A percentile compares a stretch with the other conserved stretches of the same genome.
Conservation (phyloP, 2,329 filamentous ascomycete species). For the Chaetomiaceae sp. region DNA sequence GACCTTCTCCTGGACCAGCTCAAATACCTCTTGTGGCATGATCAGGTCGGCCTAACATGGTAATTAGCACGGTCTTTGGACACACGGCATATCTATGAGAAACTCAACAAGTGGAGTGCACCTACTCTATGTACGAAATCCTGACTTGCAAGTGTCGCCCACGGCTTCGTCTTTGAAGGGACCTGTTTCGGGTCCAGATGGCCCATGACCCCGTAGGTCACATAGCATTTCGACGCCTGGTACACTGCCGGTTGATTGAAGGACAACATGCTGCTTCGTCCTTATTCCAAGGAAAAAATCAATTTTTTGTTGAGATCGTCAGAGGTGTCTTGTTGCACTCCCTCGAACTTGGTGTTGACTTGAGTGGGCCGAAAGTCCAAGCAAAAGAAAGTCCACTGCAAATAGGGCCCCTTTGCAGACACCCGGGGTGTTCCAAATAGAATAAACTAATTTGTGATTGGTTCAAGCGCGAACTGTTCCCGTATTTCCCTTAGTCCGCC, state of each 20-base stretch:
- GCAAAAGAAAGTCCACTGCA: no score
- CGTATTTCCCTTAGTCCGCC: not conserved
- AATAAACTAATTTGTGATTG: no score
- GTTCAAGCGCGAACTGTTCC: no score
- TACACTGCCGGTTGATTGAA: conserved; percentile 44
- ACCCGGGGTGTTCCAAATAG: no score
- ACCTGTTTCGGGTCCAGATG: conserved; percentile 68
- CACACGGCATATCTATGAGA: not conserved
- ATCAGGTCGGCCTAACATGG: conserved; percentile 59
- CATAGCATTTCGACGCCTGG: conserved; percentile 64
- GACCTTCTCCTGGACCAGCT: conserved; percentile 51
- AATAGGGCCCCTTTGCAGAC: no score
- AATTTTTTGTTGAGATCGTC: not conserved
- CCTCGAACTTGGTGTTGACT: not conserved
- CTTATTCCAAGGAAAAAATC: not conserved
- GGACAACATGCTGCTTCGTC: conserved; percentile 40
- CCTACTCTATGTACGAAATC: conserved; percentile 60
- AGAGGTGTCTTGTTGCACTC: no score
- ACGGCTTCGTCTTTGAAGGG: conserved; percentile 71
- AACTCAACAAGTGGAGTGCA: not conserved
- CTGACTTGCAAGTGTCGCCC: conserved; percentile 61
- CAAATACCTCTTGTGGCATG: conserved; percentile 61
- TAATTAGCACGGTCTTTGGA: not conserved
- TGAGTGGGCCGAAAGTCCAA: conserved; percentile 1
- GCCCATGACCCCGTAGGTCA: conserved; percentile 63